Evolutionary conservation across 805 yeast genomes (phyloP), one percentile per base, ranked within the genome.

Genomic region (Brettanomyces sp.): DNA sequence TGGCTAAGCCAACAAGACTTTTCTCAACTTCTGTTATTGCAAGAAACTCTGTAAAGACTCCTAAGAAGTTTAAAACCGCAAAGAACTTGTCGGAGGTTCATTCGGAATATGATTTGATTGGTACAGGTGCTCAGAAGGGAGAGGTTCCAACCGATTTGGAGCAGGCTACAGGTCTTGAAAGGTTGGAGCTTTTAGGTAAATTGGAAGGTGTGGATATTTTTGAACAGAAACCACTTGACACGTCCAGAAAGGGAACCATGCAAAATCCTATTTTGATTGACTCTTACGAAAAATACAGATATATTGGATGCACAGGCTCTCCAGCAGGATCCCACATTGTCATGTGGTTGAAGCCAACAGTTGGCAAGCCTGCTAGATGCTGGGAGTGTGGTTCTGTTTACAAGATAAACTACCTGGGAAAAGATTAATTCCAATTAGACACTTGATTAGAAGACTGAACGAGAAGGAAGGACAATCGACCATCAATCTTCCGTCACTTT

Each of bases 311-410:
- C 75, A 84, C 95, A 54, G 99, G 99, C 63, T 78, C 86, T 56
- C 96, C 95, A 62, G 95, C 89, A 48, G 95, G 86, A 53, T 82
- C 93, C 55, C 98, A 90, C 71, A 82, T 79, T 59, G 79, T 87
- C 55, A 79, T 81, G 82, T 91, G 97, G 96, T 78, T 90, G 73
- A 82, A 80, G 69, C 95, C 95, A 59, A 84, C 89, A 56, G 78
- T 74, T 54, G 85, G 78, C 43, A 74, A 86, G 69, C 84, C 84
- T 51, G 85, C 85, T 56, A 88, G 99, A 81, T 93, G 97, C 74
- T 87, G 96, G 96, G 96, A 93, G 70, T 91, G 98, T 69, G 99
- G 99, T 69, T 83, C 90, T 57, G 95, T 89, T 56, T 91, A 85
- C 77, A 80, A 85, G 62, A 71, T 90, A 59, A 85, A 89, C 71